These are phyloP conservation scores for Cordyceps cicadae DNA, from an alignment of 2,329 filamentous ascomycete genomes.

Conservation along the genomic window DNA sequence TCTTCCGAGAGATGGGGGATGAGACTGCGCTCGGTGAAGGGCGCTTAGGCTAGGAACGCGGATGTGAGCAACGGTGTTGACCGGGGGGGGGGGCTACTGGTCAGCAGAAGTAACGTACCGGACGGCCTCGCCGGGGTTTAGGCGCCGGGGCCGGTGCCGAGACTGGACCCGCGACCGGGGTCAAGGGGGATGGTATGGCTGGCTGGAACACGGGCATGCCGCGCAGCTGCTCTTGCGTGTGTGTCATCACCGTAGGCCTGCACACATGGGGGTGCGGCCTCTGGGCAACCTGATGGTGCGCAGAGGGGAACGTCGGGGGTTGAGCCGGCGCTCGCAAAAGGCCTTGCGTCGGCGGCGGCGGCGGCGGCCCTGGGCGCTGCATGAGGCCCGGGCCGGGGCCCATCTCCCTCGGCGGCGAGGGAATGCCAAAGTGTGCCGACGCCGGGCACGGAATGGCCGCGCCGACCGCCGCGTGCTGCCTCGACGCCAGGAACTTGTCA, in stretches of 20 bases:
- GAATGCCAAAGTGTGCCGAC: neutral
- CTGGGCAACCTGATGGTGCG: neutral
- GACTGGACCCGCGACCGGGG: too few relatives aligned
- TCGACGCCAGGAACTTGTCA: neutral
- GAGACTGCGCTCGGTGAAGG: neutral
- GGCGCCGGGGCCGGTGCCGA: too few relatives aligned
- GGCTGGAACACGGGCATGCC: neutral
- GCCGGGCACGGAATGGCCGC: neutral
- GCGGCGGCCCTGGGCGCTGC: neutral
- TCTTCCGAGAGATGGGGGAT: neutral
- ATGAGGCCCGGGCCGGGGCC: neutral
- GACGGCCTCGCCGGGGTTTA: neutral
- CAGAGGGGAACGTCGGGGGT: neutral
- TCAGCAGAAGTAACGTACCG: neutral
- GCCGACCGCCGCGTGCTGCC: neutral
- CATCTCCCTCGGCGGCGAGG: slow-evolving; percentile 2
- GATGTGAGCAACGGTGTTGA: neutral
- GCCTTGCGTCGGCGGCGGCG: neutral
- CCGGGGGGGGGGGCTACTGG: too few relatives aligned
- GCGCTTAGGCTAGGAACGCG: neutral
- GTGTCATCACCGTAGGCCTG: too few relatives aligned
- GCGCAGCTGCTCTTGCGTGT: neutral
- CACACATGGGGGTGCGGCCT: neutral
- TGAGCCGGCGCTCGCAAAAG: too few relatives aligned
- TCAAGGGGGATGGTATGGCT: neutral